These are phyloP conservation scores for Colletotrichum spaethianum DNA, from an alignment of 2,329 filamentous ascomycete genomes.

Conservation along the genomic window DNA sequence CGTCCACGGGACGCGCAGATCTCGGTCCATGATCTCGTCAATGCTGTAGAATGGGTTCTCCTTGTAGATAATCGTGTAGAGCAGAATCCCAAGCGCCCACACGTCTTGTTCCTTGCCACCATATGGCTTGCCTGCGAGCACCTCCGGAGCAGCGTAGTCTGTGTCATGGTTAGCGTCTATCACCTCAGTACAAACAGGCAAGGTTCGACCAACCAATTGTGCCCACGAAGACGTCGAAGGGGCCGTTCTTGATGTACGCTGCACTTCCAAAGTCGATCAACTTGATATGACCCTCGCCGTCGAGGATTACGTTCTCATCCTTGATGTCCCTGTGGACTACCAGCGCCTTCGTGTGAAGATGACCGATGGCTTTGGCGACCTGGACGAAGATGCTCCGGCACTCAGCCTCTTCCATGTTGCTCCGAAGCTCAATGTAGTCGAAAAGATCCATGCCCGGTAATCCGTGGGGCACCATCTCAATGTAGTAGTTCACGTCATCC, in stretches of 20 bases:
- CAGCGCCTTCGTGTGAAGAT: conserved; percentile 89
- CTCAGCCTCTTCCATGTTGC: conserved; percentile 96
- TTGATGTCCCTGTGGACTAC: conserved; percentile 99
- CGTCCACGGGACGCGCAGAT: conserved; percentile 89
- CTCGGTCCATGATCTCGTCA: conserved; percentile 98
- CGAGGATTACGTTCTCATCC: conserved; percentile 96
- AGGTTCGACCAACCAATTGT: conserved; percentile 84
- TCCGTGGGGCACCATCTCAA: conserved; percentile 97
- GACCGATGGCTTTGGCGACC: conserved; percentile 89
- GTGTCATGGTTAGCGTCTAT: conserved; percentile 23
- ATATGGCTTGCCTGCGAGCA: conserved; percentile 92
- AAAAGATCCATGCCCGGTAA: conserved; percentile 98
- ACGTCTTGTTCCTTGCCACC: conserved; percentile 97
- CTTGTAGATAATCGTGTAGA: conserved; percentile 99
- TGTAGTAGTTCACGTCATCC: conserved; percentile 95
- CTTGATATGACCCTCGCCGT: conserved; percentile 96
- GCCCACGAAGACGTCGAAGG: conserved; percentile 98
- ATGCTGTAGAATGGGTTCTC: conserved; percentile 99
- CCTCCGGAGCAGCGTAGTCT: conserved; percentile 99
- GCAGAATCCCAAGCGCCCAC: conserved; percentile 95
- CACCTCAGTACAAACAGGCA: not conserved
- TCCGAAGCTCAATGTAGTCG: conserved; percentile 96
- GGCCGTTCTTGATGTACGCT: conserved; percentile 97
- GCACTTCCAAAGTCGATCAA: conserved; percentile 98
- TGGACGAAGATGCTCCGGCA: conserved; percentile 96